These are phyloP conservation scores for Pilobolus umbonatus DNA, from an alignment of 192 early-diverging fungal species.

Conservation along the genomic window DNA sequence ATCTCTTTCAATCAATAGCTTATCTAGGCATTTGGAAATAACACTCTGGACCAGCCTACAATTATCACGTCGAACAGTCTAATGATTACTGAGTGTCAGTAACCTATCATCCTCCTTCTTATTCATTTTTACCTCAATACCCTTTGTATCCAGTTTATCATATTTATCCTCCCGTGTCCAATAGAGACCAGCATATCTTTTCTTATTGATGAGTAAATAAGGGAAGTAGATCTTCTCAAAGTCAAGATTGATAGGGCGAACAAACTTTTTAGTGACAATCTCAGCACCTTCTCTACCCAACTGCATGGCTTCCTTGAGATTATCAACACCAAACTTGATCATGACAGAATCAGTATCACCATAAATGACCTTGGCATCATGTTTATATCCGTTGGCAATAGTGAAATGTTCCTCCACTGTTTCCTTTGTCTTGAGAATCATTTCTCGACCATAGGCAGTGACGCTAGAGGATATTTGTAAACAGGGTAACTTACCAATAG, in stretches of 20 bases:
- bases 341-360: constrained; percentile 99
- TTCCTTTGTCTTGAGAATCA: constrained; percentile 89
- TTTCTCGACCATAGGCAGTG: constrained; percentile 91
- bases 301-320: constrained; percentile 80
- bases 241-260: constrained; percentile 94
- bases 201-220: constrained; percentile 97
- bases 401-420: constrained; percentile 81
- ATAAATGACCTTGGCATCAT: constrained; percentile 91
- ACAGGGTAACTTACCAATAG: constrained; percentile 86
- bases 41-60: constrained; percentile 89
- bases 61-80: constrained; percentile 95
- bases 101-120: neutral
- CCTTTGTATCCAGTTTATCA: constrained; percentile 97
- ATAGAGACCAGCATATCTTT: constrained; percentile 95
- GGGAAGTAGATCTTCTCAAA: constrained; percentile 99
- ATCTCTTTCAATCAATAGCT: constrained; percentile 88
- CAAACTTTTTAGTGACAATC: constrained; percentile 80
- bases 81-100: neutral
- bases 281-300: constrained; percentile 83
- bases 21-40: constrained; percentile 86
- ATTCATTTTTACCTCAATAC: constrained; percentile 70
- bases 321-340: constrained; percentile 91
- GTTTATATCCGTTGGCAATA: constrained; percentile 80
- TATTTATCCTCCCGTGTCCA: constrained; percentile 93
- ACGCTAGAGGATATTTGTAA: constrained; percentile 91